Evolutionary conservation across 2,329 filamentous ascomycete species (phyloP), one percentile per base, ranked within the genome.

Genomic region (Gnomoniopsis smithogilvyi): DNA sequence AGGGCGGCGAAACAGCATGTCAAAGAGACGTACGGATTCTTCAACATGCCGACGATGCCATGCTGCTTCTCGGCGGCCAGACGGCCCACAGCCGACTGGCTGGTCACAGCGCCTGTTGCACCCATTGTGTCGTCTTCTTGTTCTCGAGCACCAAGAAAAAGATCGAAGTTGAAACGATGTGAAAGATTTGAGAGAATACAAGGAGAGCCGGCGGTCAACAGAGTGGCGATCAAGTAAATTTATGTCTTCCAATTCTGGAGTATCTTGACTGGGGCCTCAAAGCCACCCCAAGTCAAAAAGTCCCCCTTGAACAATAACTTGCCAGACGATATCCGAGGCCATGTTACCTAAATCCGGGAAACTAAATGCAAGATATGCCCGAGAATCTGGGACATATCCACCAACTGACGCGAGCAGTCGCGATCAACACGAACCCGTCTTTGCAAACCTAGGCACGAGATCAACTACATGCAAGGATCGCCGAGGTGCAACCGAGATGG

Each of bases 11-110:
- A 60, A 12, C 36, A 51, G 52, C 56, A 59, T 11, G 72, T 74
- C 67, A 69, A 64, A 65, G 71, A 73, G 50, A 76, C 73, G 62
- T 74, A 76, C 2, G 73, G 73, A 62, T 75, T 75, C 62, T 72
- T 70, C 12, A 75, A 61, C 69, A 75, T 74, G 58, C 73, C 73
- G 50, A 66, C 56, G 43, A 75, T 55, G 54, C 73, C 73, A 61
- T 75, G 70, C 36, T 69, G 65, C 54, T 74, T 75, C 41, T 68
- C 67, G 51, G 73, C 73, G 62, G 73, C 73, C 63, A 66, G 54
- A 51, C 73, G 71, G 54, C 69, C 73, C 58, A 75, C 73, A 26
- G 74, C 67, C 19, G 73, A 74, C 63, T 74, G 72, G 64, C 68
- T 71, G 10, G 38, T 33, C 4, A 57, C 48, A 22, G 50, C 50